Percentiles rank a stretch among this genome's conserved stretches.
These are phyloP conservation scores for Leishmania amazonensis DNA, from an alignment of 208 protist genomes.

Conservation along the genomic window DNA sequence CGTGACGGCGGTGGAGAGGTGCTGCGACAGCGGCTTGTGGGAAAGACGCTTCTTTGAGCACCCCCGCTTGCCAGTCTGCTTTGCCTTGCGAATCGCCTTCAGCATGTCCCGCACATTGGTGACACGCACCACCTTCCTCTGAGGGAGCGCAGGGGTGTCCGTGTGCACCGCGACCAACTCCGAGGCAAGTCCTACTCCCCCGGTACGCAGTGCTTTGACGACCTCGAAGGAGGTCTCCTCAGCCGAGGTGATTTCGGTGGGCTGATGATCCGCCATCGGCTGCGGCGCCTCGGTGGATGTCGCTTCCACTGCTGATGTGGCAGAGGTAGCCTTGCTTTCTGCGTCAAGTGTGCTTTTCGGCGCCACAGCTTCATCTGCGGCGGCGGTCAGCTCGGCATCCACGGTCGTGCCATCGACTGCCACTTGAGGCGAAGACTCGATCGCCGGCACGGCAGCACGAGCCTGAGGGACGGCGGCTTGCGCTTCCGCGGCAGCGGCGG, in stretches of 20 bases:
- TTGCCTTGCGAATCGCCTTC: conserved; percentile 13
- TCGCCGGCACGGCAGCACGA: background rate
- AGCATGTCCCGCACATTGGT: conserved; percentile 11
- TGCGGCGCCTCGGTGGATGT: background rate
- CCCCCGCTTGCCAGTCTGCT: conserved; percentile 1
- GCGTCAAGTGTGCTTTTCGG: background rate
- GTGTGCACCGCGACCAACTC: background rate
- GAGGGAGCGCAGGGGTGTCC: background rate
- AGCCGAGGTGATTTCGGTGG: background rate
- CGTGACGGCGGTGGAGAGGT: background rate
- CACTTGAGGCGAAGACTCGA: background rate
- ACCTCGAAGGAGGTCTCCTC: background rate
- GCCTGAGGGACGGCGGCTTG: background rate
- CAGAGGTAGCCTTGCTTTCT: background rate
- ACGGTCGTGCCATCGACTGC: no score
- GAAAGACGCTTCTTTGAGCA: background rate
- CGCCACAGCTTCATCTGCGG: conserved; percentile 3
- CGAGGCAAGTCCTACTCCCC: background rate
- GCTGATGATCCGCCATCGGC: background rate
- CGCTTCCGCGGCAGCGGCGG: background rate
- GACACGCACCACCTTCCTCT: conserved; percentile 6
- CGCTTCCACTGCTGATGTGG: background rate
- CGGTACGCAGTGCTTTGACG: background rate
- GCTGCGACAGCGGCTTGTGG: background rate
- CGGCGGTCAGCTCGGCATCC: background rate